Conservation (phyloP, 129 eudicot genomes). For the Lactuca saligna region DNA sequence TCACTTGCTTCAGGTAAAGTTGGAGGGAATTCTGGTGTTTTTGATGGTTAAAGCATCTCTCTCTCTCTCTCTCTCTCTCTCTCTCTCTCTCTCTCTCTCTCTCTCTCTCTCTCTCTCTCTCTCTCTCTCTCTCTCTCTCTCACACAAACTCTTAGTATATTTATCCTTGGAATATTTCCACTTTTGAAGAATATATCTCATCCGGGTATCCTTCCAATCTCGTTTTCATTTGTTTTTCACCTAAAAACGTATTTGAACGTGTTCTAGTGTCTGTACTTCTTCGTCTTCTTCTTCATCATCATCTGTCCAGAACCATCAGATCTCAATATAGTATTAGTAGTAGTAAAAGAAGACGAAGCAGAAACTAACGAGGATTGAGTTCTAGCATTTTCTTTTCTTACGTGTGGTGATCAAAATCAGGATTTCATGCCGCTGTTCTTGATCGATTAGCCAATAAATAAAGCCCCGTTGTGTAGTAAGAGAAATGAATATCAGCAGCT, state of each 20-base stretch:
- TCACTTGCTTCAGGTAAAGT: conserved; percentile 72
- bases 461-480: background rate
- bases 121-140: conserved; percentile 22
- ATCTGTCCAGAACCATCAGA: conserved; percentile 22
- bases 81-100: background rate
- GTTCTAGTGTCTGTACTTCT: conserved; percentile 19
- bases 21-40: conserved; percentile 68
- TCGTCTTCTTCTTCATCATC: conserved; percentile 31
- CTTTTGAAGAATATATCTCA: conserved; percentile 39
- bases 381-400: background rate
- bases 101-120: conserved; percentile 17
- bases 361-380: background rate
- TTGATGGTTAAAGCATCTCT: conserved; percentile 50
- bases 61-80: conserved; percentile 8
- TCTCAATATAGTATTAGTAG: conserved; percentile 26
- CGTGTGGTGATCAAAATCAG: conserved; percentile 18
- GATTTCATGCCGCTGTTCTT: conserved; percentile 24
- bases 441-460: conserved; percentile 15
- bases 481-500: conserved; percentile 62
- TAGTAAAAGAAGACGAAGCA: conserved; percentile 13
- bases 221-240: conserved; percentile 26
- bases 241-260: conserved; percentile 18
- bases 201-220: conserved; percentile 34
- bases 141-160: conserved; percentile 10
- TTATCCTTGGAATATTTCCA: conserved; percentile 43